phyloP scores from a whole-genome alignment of 352 stramenopile genomes.

The Phytophthora vignae region DNA sequence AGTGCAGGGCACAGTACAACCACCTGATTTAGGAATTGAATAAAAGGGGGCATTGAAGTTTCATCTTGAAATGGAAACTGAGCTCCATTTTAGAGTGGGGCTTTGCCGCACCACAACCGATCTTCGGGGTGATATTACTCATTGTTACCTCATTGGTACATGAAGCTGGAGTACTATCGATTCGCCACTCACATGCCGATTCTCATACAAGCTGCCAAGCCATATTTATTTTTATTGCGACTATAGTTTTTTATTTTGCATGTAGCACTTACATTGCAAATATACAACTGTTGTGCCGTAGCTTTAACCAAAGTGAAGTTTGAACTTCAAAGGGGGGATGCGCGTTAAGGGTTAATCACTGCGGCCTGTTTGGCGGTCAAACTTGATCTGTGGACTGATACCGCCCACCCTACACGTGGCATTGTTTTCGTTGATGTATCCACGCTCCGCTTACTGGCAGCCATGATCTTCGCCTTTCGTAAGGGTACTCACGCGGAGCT shows the following conservation, averaged over 20 bases:
- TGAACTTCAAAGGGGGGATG: conserved; percentile 2
- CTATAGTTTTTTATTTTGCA: background rate
- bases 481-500: too few species aligned
- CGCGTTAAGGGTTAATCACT: conserved; percentile 1
- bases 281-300: background rate
- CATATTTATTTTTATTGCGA: background rate
- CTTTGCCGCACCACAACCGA: background rate
- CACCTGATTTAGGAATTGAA: background rate
- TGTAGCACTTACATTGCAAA: background rate
- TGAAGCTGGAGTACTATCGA: background rate
- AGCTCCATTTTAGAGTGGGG: conserved; percentile 1
- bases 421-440: background rate
- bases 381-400: background rate
- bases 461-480: too few species aligned
- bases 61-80: background rate
- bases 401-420: background rate
- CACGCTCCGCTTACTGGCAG: background rate
- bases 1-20: background rate
- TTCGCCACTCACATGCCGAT: background rate
- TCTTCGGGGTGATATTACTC: background rate
- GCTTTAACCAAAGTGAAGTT: background rate
- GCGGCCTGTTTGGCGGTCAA: background rate
- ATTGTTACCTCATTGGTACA: background rate
- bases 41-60: conserved; percentile 5
- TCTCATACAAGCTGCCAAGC: background rate